Percentiles rank a stretch among this genome's conserved stretches.
Conservation (phyloP, 2,329 filamentous ascomycete species). For the Arthrocladium fulminans region DNA sequence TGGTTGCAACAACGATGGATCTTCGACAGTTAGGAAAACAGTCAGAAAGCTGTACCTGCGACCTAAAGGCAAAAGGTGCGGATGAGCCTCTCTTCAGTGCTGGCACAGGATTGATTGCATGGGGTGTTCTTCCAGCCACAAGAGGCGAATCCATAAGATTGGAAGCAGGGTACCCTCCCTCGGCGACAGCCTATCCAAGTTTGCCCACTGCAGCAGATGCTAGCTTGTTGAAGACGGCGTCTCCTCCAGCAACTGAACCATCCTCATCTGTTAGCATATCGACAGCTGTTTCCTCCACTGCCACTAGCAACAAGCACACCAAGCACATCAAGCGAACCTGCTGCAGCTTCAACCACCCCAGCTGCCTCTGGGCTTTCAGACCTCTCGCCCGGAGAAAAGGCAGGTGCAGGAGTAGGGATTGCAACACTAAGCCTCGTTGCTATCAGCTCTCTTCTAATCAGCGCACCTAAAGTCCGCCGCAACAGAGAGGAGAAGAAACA, state of each 20-base stretch:
- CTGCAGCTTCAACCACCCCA: neutral
- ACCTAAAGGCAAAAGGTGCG: neutral
- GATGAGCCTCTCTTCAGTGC: neutral
- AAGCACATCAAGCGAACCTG: neutral
- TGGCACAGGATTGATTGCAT: neutral
- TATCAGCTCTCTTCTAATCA: neutral
- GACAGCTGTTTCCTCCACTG: neutral
- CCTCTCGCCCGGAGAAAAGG: neutral
- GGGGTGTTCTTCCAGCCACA: neutral
- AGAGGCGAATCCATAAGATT: neutral
- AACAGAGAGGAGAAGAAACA: neutral
- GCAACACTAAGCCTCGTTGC: neutral
- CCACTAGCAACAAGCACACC: neutral
- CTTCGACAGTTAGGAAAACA: neutral
- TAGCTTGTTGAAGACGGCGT: neutral
- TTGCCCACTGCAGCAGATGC: neutral
- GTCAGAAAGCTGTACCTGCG: neutral
- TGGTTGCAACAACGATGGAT: neutral
- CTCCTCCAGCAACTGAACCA: neutral
- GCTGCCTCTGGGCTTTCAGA: neutral
- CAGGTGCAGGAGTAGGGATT: neutral
- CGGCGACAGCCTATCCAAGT: no score
- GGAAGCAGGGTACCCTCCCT: neutral
- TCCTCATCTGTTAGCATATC: neutral
- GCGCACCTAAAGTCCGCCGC: neutral